Base-by-base conservation (phyloP, 768 basidiomycete species). In the Pleurotus citrinopileatus region DNA sequence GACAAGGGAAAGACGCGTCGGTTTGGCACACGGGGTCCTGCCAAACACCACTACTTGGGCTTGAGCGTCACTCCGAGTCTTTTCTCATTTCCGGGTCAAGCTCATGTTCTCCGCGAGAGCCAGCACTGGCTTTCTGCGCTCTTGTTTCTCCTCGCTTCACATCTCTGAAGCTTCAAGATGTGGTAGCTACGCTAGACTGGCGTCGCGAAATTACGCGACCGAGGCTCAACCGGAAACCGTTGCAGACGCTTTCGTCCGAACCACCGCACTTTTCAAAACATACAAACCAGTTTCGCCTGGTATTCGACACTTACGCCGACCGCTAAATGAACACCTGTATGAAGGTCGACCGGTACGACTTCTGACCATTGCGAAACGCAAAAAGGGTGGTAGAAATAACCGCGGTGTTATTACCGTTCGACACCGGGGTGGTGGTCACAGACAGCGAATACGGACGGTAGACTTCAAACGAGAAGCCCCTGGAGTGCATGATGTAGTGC, bases 391-490 rank as follows among this genome's bases (percentile, higher is more conserved):
- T 0, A 78, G 97, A 22, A 95, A 95, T 66, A 62, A 78, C 26
- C 79, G 83, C 13, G 97, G 97, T 1, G 80, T 80, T 34, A 91
- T 98, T 59, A 95, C 93, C 19, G 89, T 93, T 8, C 85, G 96
- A 19, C 86, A 83, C 55, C 83, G 89, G 15, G 97, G 97, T 10
- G 97, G 97, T 4, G 97, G 97, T 0, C 94, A 96, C 73, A 83
- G 81, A 56, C 84, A 86, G 55, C 84, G 97, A 28, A 84, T 96
- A 56, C 86, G 97, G 26, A 77, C 84, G 34, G 71, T 99, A 52
- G 97, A 99, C 70, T 98, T 96, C 63, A 71, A 76, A 67, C 81
- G 97, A 52, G 70, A 73, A n/a, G 84, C 86, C 55, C 75, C 82
- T 1, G 96, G 96, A 7, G 72, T 86, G 29, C 90, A 91, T 63